Evolutionary conservation across 352 stramenopile genomes (phyloP).

Genomic region (Lagenidium giganteum): DNA sequence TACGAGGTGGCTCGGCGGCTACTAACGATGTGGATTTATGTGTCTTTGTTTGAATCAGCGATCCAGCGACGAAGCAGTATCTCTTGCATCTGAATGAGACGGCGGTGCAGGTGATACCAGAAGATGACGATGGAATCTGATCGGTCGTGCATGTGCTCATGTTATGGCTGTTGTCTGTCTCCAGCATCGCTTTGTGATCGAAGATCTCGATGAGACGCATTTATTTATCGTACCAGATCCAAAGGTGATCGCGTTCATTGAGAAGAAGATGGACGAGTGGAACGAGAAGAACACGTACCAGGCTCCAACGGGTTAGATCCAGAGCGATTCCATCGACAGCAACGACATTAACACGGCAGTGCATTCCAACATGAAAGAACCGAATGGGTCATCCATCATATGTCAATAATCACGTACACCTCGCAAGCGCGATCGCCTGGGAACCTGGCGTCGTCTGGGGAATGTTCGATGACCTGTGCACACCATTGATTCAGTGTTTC

Average conservation of each 20-base stretch:
- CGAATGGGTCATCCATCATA: not conserved
- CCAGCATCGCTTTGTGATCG: conserved; percentile 83
- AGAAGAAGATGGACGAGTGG: conserved; percentile 89
- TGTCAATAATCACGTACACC: conserved; percentile 12
- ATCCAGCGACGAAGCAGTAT: conserved; percentile 84
- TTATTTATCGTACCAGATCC: conserved; percentile 84
- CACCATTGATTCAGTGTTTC: no score
- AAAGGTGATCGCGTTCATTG: conserved; percentile 79
- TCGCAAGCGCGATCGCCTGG: conserved; percentile 1
- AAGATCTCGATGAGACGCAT: conserved; percentile 80
- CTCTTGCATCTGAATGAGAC: conserved; percentile 79
- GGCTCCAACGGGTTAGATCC: conserved; percentile 49
- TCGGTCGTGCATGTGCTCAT: not conserved
- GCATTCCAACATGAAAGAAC: no score
- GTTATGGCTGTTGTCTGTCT: conserved; percentile 1
- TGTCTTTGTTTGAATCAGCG: conserved; percentile 28
- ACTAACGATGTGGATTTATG: conserved; percentile 2
- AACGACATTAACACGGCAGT: no score
- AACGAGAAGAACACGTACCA: conserved; percentile 89
- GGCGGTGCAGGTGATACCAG: conserved; percentile 54
- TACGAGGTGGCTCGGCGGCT: not conserved
- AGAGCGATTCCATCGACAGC: not conserved
- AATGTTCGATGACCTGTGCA: no score
- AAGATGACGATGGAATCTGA: not conserved
- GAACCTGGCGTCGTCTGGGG: not conserved